Conservation (phyloP, 805 yeast genomes). For the Maudiozyma serrabonitensis region DNA sequence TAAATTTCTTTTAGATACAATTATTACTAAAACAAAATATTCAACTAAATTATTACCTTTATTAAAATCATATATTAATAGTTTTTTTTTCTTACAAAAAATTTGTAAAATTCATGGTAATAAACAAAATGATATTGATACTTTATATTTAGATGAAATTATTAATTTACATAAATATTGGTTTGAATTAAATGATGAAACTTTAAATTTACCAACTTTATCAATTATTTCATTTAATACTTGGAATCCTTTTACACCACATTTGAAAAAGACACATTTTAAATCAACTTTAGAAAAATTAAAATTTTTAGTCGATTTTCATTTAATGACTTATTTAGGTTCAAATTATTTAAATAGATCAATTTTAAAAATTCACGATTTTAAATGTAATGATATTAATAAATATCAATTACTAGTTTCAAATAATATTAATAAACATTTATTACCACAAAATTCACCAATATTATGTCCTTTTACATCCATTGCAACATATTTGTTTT, state of each 20-base stretch:
- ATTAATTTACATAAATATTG: slow-evolving; percentile 12
- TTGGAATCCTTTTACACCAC: slow-evolving; percentile 22
- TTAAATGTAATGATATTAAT: slow-evolving; percentile 2
- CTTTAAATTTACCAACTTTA: not conserved
- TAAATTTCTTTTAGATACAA: slow-evolving; percentile 20
- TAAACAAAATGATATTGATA: slow-evolving; percentile 9
- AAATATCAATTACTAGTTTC: not conserved
- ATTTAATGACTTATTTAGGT: slow-evolving; percentile 17
- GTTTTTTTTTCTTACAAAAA: slow-evolving; percentile 17
- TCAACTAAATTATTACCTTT: not conserved
- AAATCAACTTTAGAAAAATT: slow-evolving; percentile 22
- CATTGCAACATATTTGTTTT: slow-evolving; percentile 21
- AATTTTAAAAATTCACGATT: slow-evolving; percentile 13
- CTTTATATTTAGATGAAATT: slow-evolving; percentile 16
- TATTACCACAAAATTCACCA: slow-evolving; percentile 19
- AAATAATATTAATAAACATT: slow-evolving; percentile 3
- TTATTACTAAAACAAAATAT: slow-evolving; percentile 2
- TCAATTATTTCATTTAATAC: slow-evolving; percentile 19
- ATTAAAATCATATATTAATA: slow-evolving; percentile 3
- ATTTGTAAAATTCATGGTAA: slow-evolving; percentile 16
- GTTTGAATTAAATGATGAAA: not conserved
- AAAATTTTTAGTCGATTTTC: slow-evolving; percentile 25
- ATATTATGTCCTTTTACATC: slow-evolving; percentile 24
- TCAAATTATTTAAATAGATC: slow-evolving; percentile 20
- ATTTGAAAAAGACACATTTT: slow-evolving; percentile 19